Base-by-base conservation (phyloP, 2,329 filamentous ascomycete genomes). In the Phialocephala sp. region DNA sequence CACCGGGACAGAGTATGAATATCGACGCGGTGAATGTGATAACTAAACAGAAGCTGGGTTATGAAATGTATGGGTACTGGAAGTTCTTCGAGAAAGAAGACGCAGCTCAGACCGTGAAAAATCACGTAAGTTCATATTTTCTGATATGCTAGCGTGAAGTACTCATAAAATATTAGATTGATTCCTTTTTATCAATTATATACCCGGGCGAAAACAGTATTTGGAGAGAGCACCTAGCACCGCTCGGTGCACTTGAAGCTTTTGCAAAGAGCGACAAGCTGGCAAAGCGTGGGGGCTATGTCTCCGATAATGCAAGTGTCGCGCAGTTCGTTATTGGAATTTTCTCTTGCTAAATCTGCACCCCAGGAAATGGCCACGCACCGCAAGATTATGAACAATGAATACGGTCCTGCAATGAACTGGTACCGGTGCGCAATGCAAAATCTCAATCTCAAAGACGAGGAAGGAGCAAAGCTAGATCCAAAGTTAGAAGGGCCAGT, bases 41-140 rank as follows among this genome's bases (percentile, higher is more conserved):
- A 11, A 64, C 62, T n/a, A 43, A 67, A 12, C 39, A 60, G n/a
- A 54, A 27, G 11, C 52, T 68, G 24, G 66, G 68, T 14, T 68
- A 66, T n/a, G n/a, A 55, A 15, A 27, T 60, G 8, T 64, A 64
- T 45, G 68, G 68, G 15, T 68, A 70, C 45, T 64, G 60, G 64
- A 45, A 64, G n/a, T 64, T 68, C 4, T 68, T 70, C 15, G 57
- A 66, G n/a, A 62, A 60, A n/a, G 60, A 64, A 18, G 63, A 65
- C 45, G 66, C 68, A 6, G 62, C 50, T n/a, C 52, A 56, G 20
- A 50, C 66, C 15, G 18, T 62, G 14, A 62, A 50, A 50, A n/a
- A 22, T 22, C 45, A 50, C 12, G 45, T 50, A 22, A 50, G 4
- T 50, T 14, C n/a, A 50, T 22, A 11, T 22, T 50, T n/a, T 24